Evolutionary conservation across 768 basidiomycete genomes (phyloP), one percentile per base, ranked within the genome.

Genomic region (Phlebiopsis gigantea): DNA sequence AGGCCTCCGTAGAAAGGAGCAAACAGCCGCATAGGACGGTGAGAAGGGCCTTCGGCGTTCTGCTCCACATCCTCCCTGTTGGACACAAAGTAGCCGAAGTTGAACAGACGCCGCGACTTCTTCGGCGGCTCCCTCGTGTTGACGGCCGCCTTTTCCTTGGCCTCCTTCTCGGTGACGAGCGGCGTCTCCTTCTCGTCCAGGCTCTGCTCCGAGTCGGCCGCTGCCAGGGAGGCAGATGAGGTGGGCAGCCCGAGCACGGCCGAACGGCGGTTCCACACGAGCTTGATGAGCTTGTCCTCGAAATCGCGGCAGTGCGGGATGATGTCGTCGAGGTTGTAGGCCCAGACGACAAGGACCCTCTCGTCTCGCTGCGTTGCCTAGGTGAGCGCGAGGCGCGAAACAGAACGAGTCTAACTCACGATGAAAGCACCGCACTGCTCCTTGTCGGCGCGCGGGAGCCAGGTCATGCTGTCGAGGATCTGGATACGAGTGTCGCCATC

Each of bases 401-500:
- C 12, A 44, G 22, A 10, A 21, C 17, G 15, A 31, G 21, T 1
- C 17, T 1, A 29, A 76, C 80, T 65, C 68, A 87, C 89, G 53
- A 93, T 79, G 68, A 95, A 95, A 12, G 93, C 93, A 19, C 85
- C 93, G 49, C 88, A 92, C 64, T 94, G 92, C 66, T 94, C 92
- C 73, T 93, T 94, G 67, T 94, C 89, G 6, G 91, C 91, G 41
- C 80, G 78, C 5, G 86, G 81, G 42, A 95, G 74, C 56, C 81
- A 77, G 52, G 67, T 64, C 62, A 94, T 82, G 15, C 81, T 81
- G 57, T 90, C 86, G 24, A 95, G 69, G 55, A 95, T 84, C 70
- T 95, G 93, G 52, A 95, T 94, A 5, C 90, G 86, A 1, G 91
- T 94, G 66, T 93, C 83, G 55, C 70, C 68, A 71, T 91, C 88